These are phyloP conservation scores for Kazachstania viticola DNA, from an alignment of 805 yeast genomes.

Conservation along the genomic window DNA sequence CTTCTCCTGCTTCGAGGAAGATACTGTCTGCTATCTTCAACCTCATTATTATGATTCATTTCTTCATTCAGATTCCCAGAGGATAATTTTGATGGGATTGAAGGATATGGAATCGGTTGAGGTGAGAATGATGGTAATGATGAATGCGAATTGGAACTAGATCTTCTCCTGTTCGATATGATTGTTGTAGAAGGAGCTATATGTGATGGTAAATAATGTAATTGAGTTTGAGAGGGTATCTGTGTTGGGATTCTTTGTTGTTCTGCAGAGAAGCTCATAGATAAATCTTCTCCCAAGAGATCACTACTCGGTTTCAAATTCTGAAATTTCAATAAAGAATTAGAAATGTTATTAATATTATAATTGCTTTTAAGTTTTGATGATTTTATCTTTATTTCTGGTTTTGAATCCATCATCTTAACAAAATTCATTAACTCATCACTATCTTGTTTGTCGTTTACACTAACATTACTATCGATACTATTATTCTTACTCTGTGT, in stretches of 20 bases:
- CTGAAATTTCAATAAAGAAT: slow-evolving; percentile 42
- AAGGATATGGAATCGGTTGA: slow-evolving; percentile 17
- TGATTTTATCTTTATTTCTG: slow-evolving; percentile 33
- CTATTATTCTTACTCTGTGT: background rate
- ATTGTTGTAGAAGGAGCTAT: background rate
- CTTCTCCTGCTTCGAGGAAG: slow-evolving; percentile 8
- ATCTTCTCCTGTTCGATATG: slow-evolving; percentile 5
- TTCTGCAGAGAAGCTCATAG: slow-evolving; percentile 34
- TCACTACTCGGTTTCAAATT: slow-evolving; percentile 42
- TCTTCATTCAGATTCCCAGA: too few species aligned
- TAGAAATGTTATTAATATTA: slow-evolving; percentile 21
- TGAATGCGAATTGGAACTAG: slow-evolving; percentile 24
- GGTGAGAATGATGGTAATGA: slow-evolving; percentile 24
- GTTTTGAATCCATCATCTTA: slow-evolving; percentile 53
- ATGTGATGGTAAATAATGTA: background rate
- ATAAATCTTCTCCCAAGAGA: slow-evolving; percentile 42
- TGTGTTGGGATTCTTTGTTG: slow-evolving; percentile 3
- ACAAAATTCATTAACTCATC: slow-evolving; percentile 59
- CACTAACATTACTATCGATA: slow-evolving; percentile 3
- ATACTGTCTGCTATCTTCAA: slow-evolving; percentile 2
- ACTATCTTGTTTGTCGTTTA: background rate
- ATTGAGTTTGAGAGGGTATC: background rate
- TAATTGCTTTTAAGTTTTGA: slow-evolving; percentile 6
- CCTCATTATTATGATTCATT: background rate
- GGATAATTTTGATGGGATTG: slow-evolving; percentile 24